Evolutionary conservation across 1,284 basidiomycete species (phyloP).

Genomic region (Leccinum griseonigrum): DNA sequence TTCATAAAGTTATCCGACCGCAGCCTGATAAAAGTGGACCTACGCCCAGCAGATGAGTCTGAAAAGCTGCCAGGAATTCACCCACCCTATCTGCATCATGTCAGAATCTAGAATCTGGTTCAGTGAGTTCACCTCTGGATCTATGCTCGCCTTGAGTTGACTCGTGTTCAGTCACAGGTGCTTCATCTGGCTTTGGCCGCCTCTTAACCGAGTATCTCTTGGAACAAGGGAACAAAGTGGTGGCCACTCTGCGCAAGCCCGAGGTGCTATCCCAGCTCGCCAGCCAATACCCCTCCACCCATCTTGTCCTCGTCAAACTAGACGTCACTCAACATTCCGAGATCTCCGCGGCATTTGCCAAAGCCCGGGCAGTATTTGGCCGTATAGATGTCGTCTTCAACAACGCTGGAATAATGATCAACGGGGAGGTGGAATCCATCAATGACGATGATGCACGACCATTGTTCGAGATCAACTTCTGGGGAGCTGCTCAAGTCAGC

Average conservation of each 20-base stretch:
- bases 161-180: conserved; percentile 22
- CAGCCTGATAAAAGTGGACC: neutral
- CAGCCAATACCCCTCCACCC: conserved; percentile 23
- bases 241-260: conserved; percentile 36
- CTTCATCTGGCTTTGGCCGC: conserved; percentile 26
- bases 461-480: conserved; percentile 37
- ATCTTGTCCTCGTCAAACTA: conserved; percentile 37
- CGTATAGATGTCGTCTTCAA: conserved; percentile 44
- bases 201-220: conserved; percentile 13
- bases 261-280: conserved; percentile 26
- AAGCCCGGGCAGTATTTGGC: conserved; percentile 35
- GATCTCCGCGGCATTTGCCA: conserved; percentile 34
- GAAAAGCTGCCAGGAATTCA: neutral
- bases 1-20: neutral
- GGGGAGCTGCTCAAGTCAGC: conserved; percentile 34
- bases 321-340: conserved; percentile 36
- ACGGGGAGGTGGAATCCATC: conserved; percentile 22
- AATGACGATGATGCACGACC: conserved; percentile 25
- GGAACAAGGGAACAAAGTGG: conserved; percentile 32
- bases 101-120: conserved; percentile 17
- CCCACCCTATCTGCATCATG: conserved; percentile 28
- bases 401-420: conserved; percentile 20
- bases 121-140: conserved; percentile 5
- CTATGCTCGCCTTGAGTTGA: neutral
- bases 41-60: neutral